phyloP scores from a whole-genome alignment of 768 basidiomycete genomes.

The Calocera viscosa region DNA sequence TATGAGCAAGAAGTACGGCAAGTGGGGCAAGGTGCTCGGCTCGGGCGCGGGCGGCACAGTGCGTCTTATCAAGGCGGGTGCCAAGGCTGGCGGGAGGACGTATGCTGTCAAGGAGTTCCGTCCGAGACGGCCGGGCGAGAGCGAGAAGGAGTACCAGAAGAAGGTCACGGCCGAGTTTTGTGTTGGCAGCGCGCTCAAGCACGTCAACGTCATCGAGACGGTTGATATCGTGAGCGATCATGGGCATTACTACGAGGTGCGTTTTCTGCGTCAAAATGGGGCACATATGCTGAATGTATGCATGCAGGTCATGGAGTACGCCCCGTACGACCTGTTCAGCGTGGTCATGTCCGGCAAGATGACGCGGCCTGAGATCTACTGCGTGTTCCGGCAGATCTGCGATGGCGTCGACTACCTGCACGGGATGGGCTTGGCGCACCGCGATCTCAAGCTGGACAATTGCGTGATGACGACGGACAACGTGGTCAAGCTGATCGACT shows the following conservation, averaged over 20 bases:
- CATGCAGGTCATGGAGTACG: slow-evolving; percentile 93
- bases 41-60: slow-evolving; percentile 98
- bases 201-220: slow-evolving; percentile 92
- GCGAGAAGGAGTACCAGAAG: slow-evolving; percentile 96
- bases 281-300: slow-evolving; percentile 10
- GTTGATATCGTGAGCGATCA: slow-evolving; percentile 97
- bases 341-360: slow-evolving; percentile 99
- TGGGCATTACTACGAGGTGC: slow-evolving; percentile 96
- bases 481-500: slow-evolving; percentile 97
- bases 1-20: slow-evolving; percentile 96
- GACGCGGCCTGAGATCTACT: slow-evolving; percentile 96
- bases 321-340: slow-evolving; percentile 94
- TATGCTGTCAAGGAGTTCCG: slow-evolving; percentile 98
- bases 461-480: slow-evolving; percentile 96
- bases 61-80: slow-evolving; percentile 76
- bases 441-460: slow-evolving; percentile 98
- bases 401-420: slow-evolving; percentile 97
- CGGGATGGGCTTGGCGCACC: slow-evolving; percentile 92
- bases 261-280: slow-evolving; percentile 19
- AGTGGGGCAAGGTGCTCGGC: slow-evolving; percentile 92
- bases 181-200: slow-evolving; percentile 86
- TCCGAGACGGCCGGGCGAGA: slow-evolving; percentile 75
- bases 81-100: slow-evolving; percentile 68
- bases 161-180: slow-evolving; percentile 99
- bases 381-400: slow-evolving; percentile 97